phyloP scores from a whole-genome alignment of 1,284 basidiomycete species.

The Sphagnurus paluster region DNA sequence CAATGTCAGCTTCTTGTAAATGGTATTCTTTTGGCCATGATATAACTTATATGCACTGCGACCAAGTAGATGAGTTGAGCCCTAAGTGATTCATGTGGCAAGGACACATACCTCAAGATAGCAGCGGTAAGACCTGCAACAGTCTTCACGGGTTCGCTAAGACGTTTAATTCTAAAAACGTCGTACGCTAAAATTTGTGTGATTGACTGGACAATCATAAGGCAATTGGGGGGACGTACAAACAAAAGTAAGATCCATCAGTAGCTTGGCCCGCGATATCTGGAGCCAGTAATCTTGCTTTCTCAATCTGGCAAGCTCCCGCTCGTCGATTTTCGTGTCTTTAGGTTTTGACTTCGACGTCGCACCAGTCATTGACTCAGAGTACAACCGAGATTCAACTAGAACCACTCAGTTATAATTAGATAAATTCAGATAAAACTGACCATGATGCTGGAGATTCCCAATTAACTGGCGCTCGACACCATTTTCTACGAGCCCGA shows the following conservation, averaged over 20 bases:
- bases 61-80: conserved; percentile 7
- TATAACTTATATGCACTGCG: conserved; percentile 67
- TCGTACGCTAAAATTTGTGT: conserved; percentile 36
- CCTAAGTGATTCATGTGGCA: conserved; percentile 1
- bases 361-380: conserved; percentile 71
- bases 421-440: conserved; percentile 11
- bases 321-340: conserved; percentile 62
- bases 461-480: conserved; percentile 71
- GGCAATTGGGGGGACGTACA: conserved; percentile 52
- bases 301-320: conserved; percentile 65
- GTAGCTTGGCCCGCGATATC: conserved; percentile 64
- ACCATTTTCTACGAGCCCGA: conserved; percentile 76
- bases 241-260: conserved; percentile 82
- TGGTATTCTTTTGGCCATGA: conserved; percentile 60
- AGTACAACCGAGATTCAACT: conserved; percentile 73
- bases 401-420: conserved; percentile 9
- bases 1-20: conserved; percentile 47
- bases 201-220: conserved; percentile 1
- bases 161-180: conserved; percentile 54
- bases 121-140: conserved; percentile 67
- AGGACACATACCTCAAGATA: conserved; percentile 58
- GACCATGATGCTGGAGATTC: conserved; percentile 59
- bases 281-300: conserved; percentile 76
- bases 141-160: conserved; percentile 60
- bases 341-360: conserved; percentile 68